Percentiles rank a stretch among this genome's conserved stretches.
Conservation (phyloP, 1,139 yeast genomes). For the Pneumocystis jirovecii region DNA sequence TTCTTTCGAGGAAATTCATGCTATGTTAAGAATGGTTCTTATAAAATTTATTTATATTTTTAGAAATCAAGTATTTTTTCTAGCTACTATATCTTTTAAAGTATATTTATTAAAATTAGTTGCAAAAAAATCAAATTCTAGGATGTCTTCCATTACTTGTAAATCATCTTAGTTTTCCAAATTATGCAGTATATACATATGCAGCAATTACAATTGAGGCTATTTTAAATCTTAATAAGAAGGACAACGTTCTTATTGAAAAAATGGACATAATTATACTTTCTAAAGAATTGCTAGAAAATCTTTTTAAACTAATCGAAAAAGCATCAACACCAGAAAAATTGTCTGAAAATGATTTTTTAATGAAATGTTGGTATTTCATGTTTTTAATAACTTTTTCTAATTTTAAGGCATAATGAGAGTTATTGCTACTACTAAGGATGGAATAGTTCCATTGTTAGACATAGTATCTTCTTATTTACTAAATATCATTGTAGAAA, state of each 20-base stretch:
- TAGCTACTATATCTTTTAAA: neutral
- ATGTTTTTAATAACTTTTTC: neutral
- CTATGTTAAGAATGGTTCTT: slow-evolving; percentile 79
- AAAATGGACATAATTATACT: slow-evolving; percentile 54
- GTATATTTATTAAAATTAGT: slow-evolving; percentile 29
- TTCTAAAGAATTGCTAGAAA: slow-evolving; percentile 41
- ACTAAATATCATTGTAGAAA: slow-evolving; percentile 49
- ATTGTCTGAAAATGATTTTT: slow-evolving; percentile 84
- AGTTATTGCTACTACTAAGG: slow-evolving; percentile 61
- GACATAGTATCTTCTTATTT: slow-evolving; percentile 33
- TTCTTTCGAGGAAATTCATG: slow-evolving; percentile 33
- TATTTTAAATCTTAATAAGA: slow-evolving; percentile 55
- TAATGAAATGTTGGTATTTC: slow-evolving; percentile 46
- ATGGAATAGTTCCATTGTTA: slow-evolving; percentile 33
- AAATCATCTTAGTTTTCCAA: slow-evolving; percentile 42
- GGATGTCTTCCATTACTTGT: slow-evolving; percentile 73
- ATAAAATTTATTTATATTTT: slow-evolving; percentile 79
- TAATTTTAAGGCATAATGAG: slow-evolving; percentile 41
- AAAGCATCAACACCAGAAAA: slow-evolving; percentile 66
- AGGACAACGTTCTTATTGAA: slow-evolving; percentile 41
- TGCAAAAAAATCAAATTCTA: slow-evolving; percentile 67
- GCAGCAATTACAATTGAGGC: slow-evolving; percentile 88
- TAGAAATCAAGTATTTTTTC: slow-evolving; percentile 36
- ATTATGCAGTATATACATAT: slow-evolving; percentile 81
- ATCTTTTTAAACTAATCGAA: slow-evolving; percentile 52